A percentile compares a stretch with the other conserved stretches of the same genome.
These are phyloP conservation scores for Setaria italica DNA, from an alignment of 202 grass and related monocot species.

Conservation along the genomic window DNA sequence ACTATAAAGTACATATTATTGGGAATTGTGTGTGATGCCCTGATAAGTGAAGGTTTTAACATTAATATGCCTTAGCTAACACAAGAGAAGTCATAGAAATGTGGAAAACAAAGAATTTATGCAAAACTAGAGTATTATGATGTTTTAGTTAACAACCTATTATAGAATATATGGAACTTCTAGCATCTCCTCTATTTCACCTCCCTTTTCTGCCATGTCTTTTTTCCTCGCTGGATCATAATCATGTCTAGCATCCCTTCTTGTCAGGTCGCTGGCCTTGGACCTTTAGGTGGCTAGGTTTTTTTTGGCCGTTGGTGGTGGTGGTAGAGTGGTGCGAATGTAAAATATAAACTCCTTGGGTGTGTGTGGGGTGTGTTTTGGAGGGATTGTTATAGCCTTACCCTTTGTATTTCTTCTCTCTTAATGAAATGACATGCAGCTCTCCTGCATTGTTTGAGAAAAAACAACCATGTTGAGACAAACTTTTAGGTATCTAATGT, in stretches of 20 bases:
- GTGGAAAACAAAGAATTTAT: background rate
- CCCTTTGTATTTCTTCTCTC: too few species aligned
- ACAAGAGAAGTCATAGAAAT: background rate
- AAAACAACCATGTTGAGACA: background rate
- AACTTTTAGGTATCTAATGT: background rate
- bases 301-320: too few species aligned
- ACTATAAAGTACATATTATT: background rate
- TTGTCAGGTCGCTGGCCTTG: too few species aligned
- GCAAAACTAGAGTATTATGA: background rate
- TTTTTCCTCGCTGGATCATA: background rate
- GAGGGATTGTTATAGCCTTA: too few species aligned
- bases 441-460: too few species aligned
- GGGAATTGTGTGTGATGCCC: background rate
- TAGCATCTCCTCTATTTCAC: background rate
- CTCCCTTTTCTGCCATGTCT: background rate
- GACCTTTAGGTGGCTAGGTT: too few species aligned
- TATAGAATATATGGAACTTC: background rate
- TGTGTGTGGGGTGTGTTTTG: too few species aligned
- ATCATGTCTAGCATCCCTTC: too few species aligned
- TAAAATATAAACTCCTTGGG: too few species aligned
- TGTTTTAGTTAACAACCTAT: background rate
- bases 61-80: background rate
- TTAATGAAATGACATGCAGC: too few species aligned
- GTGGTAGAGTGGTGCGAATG: too few species aligned
- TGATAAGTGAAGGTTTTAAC: slow-evolving; percentile 9